Evolutionary conservation across 1,284 basidiomycete genomes (phyloP).

Genomic region (Rhodotorula glutinis): DNA sequence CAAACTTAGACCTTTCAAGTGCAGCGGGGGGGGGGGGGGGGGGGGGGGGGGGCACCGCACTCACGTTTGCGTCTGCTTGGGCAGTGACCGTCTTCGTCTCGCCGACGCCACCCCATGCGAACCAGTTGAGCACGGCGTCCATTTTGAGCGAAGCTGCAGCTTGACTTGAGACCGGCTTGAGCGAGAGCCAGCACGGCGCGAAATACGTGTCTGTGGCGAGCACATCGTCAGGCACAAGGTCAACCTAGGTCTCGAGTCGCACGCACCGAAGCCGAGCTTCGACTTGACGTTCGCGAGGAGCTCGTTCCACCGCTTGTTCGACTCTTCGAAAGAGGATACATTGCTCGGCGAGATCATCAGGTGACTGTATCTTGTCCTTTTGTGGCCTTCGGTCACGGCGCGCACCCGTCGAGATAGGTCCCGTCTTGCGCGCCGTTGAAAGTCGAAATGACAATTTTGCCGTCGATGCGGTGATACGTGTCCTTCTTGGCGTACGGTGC

Average conservation of each 20-base stretch:
- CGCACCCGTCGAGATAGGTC: conserved; percentile 13
- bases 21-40: too few species aligned
- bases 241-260: too few species aligned
- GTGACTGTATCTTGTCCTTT: too few species aligned
- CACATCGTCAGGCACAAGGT: too few species aligned
- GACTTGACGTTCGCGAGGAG: conserved; percentile 1
- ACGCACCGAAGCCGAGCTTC: not conserved
- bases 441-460: conserved; percentile 17
- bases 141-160: not conserved
- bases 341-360: not conserved
- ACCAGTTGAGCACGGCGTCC: conserved; percentile 16
- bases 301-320: conserved; percentile 9
- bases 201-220: conserved; percentile 6
- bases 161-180: too few species aligned
- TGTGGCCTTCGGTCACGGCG: too few species aligned
- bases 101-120: conserved; percentile 1
- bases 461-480: conserved; percentile 13
- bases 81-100: conserved; percentile 6
- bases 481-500: not conserved
- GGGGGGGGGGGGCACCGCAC: too few species aligned
- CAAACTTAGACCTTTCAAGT: too few species aligned
- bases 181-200: conserved; percentile 12
- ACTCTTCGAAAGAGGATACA: conserved; percentile 5
- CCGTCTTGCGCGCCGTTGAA: conserved; percentile 16
- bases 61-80: not conserved